A percentile compares a stretch with the other conserved stretches of the same genome.
These are phyloP conservation scores for Trametes cingulata DNA, from an alignment of 768 basidiomycete genomes.

Conservation along the genomic window DNA sequence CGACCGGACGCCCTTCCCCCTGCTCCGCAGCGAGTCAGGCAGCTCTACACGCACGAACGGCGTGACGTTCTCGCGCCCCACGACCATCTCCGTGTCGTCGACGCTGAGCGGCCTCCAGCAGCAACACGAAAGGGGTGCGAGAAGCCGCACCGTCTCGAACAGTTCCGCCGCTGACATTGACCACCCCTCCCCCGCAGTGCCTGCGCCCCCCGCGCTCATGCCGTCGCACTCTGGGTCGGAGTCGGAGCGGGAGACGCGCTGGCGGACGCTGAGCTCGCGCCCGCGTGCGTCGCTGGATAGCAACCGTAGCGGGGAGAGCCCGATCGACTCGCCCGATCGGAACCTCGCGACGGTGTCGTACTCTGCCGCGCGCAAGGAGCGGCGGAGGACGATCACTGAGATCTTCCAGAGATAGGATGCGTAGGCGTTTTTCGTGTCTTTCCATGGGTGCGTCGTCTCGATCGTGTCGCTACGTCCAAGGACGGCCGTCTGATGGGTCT, in stretches of 20 bases:
- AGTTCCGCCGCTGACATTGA: constrained; percentile 33
- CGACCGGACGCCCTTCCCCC: constrained; percentile 24
- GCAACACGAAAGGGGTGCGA: constrained; percentile 44
- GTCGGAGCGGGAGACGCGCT: constrained; percentile 42
- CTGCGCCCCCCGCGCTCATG: constrained; percentile 39
- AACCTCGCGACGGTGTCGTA: constrained; percentile 36
- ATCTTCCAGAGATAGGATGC: constrained; percentile 43
- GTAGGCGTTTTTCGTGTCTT: constrained; percentile 13
- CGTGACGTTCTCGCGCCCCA: constrained; percentile 68
- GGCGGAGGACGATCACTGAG: constrained; percentile 54
- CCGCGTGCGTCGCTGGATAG: constrained; percentile 49
- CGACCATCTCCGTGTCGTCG: constrained; percentile 49
- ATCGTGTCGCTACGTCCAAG: neutral
- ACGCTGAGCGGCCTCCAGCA: constrained; percentile 57
- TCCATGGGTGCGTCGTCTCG: neutral
- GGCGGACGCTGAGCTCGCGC: constrained; percentile 40
- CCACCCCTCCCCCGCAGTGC: constrained; percentile 19
- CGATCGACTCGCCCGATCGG: constrained; percentile 17
- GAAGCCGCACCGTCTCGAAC: constrained; percentile 38
- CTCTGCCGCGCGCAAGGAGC: constrained; percentile 38
- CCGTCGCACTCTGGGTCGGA: constrained; percentile 47
- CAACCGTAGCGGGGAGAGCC: constrained; percentile 37
- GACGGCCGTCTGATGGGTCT: neutral
- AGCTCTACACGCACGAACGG: constrained; percentile 43
- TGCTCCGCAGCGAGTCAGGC: constrained; percentile 51